Conservation (phyloP, 1,284 basidiomycete genomes). For the Ganoderma lingzhi region DNA sequence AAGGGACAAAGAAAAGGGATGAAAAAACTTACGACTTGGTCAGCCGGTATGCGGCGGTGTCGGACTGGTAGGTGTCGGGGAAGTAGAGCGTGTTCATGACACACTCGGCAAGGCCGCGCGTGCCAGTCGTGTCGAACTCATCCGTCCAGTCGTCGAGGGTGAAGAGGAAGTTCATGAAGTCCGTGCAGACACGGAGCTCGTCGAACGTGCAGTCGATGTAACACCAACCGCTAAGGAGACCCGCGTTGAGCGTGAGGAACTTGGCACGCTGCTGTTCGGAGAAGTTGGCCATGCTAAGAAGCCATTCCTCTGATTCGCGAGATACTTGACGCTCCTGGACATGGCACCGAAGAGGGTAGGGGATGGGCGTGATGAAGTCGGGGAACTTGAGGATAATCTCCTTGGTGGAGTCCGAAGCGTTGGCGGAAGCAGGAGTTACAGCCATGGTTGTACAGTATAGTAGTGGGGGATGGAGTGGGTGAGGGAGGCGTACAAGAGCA, state of each 20-base stretch:
- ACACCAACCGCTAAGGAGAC: slow-evolving; percentile 39
- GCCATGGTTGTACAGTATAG: slow-evolving; percentile 32
- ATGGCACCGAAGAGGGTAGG: slow-evolving; percentile 35
- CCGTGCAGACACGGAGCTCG: slow-evolving; percentile 41
- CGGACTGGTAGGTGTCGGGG: slow-evolving; percentile 32
- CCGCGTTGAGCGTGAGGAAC: slow-evolving; percentile 37
- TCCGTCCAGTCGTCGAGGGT: slow-evolving; percentile 44
- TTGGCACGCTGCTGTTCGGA: slow-evolving; percentile 33
- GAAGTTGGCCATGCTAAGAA: slow-evolving; percentile 37
- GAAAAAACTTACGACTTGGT: slow-evolving; percentile 34
- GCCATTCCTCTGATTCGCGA: slow-evolving; percentile 35
- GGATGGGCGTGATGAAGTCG: slow-evolving; percentile 34
- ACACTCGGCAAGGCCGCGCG: slow-evolving; percentile 40
- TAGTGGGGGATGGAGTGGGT: slow-evolving; percentile 3
- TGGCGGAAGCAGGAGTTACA: slow-evolving; percentile 18
- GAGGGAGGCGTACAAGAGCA: slow-evolving; percentile 19
- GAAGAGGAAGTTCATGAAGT: slow-evolving; percentile 48
- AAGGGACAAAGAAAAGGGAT: not conserved
- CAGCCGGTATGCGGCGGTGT: slow-evolving; percentile 33
- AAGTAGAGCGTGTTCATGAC: slow-evolving; percentile 43
- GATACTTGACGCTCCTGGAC: slow-evolving; percentile 32
- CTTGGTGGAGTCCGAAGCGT: slow-evolving; percentile 6
- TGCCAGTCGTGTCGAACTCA: slow-evolving; percentile 44
- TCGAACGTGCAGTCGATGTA: slow-evolving; percentile 42
- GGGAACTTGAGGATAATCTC: slow-evolving; percentile 32